Percentiles rank a stretch among this genome's conserved stretches.
Evolutionary conservation across 306 rosid genomes (phyloP).

Genomic region (Sindora glabra): DNA sequence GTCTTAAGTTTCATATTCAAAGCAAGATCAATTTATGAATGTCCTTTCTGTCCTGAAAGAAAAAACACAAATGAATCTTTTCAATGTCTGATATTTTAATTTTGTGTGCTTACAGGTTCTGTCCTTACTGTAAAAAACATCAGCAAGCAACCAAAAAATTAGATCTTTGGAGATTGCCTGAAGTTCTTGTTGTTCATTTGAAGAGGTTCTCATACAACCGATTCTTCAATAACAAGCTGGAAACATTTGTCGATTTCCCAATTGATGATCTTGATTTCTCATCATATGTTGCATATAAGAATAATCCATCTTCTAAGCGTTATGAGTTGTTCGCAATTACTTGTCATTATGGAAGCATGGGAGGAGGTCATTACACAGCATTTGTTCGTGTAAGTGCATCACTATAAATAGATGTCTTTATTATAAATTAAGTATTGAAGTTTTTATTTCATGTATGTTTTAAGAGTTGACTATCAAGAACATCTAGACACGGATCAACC

Average conservation of each 20-base stretch:
- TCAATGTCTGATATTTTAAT: constrained; percentile 9
- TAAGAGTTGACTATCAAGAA: too few species aligned
- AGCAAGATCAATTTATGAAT: not conserved
- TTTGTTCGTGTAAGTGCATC: constrained; percentile 58
- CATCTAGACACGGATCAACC: not conserved
- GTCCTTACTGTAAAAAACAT: constrained; percentile 68
- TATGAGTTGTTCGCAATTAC: constrained; percentile 70
- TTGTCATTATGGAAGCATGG: constrained; percentile 78
- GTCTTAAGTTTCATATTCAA: constrained; percentile 2
- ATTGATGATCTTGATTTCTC: constrained; percentile 61
- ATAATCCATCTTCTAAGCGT: constrained; percentile 24
- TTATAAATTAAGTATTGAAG: too few species aligned
- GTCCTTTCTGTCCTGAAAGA: not conserved
- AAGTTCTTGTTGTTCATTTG: constrained; percentile 74
- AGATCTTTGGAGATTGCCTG: constrained; percentile 94
- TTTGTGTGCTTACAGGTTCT: constrained; percentile 45
- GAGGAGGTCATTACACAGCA: constrained; percentile 89
- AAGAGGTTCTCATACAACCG: constrained; percentile 66
- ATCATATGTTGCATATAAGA: constrained; percentile 26
- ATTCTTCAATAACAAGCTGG: constrained; percentile 57
- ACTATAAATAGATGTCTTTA: not conserved
- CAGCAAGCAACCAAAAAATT: constrained; percentile 79
- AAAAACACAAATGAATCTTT: not conserved
- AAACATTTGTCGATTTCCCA: constrained; percentile 76
- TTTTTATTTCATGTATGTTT: too few species aligned